Conservation (phyloP, 495 filamentous ascomycete genomes). For the Hyaloscypha bicolor region DNA sequence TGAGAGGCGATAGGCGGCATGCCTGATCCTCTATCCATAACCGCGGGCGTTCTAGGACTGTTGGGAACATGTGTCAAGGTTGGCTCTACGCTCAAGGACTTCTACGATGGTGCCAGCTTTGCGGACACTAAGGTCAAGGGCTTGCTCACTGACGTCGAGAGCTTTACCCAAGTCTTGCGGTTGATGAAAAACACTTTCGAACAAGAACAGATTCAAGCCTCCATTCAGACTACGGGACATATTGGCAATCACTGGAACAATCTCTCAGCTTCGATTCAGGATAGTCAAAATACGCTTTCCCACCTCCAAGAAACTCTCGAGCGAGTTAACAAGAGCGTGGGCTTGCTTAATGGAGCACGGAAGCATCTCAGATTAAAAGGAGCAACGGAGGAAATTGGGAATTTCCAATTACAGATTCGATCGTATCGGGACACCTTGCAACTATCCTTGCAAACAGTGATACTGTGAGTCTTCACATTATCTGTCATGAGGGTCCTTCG, state of each 20-base stretch:
- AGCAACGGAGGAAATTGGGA: slow-evolving; percentile 13
- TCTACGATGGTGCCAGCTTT: slow-evolving; percentile 16
- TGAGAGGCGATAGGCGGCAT: not conserved
- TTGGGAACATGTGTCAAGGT: slow-evolving; percentile 11
- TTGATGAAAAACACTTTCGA: slow-evolving; percentile 24
- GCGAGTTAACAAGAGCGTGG: slow-evolving; percentile 14
- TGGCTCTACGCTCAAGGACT: slow-evolving; percentile 11
- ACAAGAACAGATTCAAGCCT: slow-evolving; percentile 9
- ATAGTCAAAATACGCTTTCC: slow-evolving; percentile 11
- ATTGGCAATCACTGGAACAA: slow-evolving; percentile 14
- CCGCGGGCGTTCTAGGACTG: slow-evolving; percentile 5
- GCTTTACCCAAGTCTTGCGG: slow-evolving; percentile 10
- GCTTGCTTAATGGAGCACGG: slow-evolving; percentile 14
- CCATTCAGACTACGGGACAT: slow-evolving; percentile 13
- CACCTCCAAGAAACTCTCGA: slow-evolving; percentile 11
- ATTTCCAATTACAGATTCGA: slow-evolving; percentile 20
- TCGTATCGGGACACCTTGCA: slow-evolving; percentile 18
- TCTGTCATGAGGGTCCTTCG: not conserved
- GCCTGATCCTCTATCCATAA: slow-evolving; percentile 16
- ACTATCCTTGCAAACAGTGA: slow-evolving; percentile 22
- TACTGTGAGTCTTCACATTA: slow-evolving; percentile 13
- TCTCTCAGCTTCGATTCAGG: slow-evolving; percentile 14
- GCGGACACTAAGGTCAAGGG: slow-evolving; percentile 12
- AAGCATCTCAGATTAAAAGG: slow-evolving; percentile 16
- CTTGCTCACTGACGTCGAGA: slow-evolving; percentile 15